Percentiles rank a stretch among this genome's conserved stretches.
Evolutionary conservation across 768 basidiomycete species (phyloP).

Genomic region (Leccinum pellstonianum): DNA sequence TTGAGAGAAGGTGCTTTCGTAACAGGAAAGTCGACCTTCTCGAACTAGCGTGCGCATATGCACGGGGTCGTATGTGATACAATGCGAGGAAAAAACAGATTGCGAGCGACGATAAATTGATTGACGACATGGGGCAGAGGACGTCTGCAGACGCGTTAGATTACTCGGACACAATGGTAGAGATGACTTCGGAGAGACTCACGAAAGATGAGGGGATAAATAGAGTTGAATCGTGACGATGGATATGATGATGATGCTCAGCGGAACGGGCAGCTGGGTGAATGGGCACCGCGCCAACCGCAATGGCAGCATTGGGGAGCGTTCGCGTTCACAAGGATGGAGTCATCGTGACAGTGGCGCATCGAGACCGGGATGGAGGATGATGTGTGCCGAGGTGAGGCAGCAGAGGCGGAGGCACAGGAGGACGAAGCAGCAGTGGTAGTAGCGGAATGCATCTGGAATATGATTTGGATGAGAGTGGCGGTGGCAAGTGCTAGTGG

Average conservation of each 20-base stretch:
- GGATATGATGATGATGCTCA: constrained; percentile 28
- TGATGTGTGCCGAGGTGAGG: constrained; percentile 11
- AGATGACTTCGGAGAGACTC: constrained; percentile 5
- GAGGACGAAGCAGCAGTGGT: constrained; percentile 7
- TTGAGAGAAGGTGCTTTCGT: background rate
- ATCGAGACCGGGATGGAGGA: constrained; percentile 26
- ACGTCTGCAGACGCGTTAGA: constrained; percentile 15
- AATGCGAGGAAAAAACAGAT: constrained; percentile 26
- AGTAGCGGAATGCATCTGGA: constrained; percentile 23
- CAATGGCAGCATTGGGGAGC: constrained; percentile 81
- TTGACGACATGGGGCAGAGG: constrained; percentile 29
- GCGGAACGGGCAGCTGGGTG: constrained; percentile 66
- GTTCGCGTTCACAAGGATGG: constrained; percentile 46
- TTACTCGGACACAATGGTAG: background rate
- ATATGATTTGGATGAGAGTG: background rate
- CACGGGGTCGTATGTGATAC: constrained; percentile 36
- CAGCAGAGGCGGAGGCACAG: constrained; percentile 13
- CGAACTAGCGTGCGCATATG: constrained; percentile 35
- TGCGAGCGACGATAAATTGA: constrained; percentile 32
- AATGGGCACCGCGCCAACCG: constrained; percentile 60
- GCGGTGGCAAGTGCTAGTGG: background rate
- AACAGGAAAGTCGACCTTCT: constrained; percentile 3
- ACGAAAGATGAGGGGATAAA: constrained; percentile 30
- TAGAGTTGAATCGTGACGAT: constrained; percentile 17
- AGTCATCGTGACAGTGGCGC: constrained; percentile 26